Conservation (phyloP, 305 asterid species). For the Fraxinus velutina region DNA sequence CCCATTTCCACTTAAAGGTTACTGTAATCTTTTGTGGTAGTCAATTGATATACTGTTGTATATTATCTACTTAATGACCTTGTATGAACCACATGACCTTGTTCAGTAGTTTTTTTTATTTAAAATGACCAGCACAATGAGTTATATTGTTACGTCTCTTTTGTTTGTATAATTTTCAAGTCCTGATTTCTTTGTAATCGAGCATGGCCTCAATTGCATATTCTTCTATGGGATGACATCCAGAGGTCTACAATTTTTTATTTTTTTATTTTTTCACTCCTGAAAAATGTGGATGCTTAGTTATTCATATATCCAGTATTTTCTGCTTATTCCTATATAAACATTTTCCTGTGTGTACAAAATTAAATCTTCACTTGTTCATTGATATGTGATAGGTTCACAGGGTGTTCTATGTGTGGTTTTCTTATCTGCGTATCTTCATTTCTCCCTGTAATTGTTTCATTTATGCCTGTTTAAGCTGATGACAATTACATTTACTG, state of each 20-base stretch:
- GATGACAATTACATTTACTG: conserved; percentile 26
- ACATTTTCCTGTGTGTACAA: background rate
- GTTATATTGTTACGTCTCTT: background rate
- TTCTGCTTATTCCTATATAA: background rate
- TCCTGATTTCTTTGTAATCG: background rate
- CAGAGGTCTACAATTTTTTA: background rate
- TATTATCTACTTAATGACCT: background rate
- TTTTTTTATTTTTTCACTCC: background rate
- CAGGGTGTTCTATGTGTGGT: background rate
- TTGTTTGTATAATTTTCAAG: background rate
- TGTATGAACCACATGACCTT: background rate
- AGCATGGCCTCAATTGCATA: background rate
- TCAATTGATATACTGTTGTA: background rate
- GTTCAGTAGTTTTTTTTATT: background rate
- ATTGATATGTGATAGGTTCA: background rate
- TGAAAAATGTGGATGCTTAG: background rate
- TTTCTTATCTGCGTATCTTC: conserved; percentile 6
- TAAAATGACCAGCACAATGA: background rate
- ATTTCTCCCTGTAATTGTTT: background rate
- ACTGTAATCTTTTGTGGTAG: background rate
- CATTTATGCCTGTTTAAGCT: conserved; percentile 15
- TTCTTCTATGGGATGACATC: background rate
- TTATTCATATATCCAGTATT: background rate
- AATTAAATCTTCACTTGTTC: background rate
- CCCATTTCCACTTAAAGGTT: conserved; percentile 4